phyloP scores from a whole-genome alignment of 2,329 filamentous ascomycete genomes.

The Uncinocarpus reesii region DNA sequence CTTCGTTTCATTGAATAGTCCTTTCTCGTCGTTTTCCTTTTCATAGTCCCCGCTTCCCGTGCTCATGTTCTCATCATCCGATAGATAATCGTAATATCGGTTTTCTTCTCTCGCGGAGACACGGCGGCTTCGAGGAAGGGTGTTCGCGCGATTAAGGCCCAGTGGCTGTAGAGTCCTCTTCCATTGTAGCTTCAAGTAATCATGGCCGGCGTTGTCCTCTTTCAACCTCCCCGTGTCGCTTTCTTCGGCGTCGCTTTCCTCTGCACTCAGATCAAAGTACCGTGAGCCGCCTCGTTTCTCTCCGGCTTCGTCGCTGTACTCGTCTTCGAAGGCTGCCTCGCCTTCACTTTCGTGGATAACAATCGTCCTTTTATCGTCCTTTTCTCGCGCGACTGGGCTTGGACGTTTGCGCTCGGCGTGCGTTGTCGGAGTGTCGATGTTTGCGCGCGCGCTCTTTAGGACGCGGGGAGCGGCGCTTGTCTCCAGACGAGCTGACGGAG shows the following conservation, averaged over 20 bases:
- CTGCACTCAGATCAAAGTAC: slow-evolving; percentile 6
- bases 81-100: slow-evolving; percentile 25
- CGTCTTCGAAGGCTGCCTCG: background rate
- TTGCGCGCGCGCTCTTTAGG: background rate
- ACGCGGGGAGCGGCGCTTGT: background rate
- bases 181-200: slow-evolving; percentile 14
- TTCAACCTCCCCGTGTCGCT: background rate
- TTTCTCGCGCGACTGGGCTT: background rate
- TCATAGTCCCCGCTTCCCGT: slow-evolving; percentile 19
- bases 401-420: background rate
- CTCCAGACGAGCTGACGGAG: background rate
- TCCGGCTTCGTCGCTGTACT: background rate
- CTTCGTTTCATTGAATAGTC: slow-evolving; percentile 11
- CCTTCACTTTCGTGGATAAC: slow-evolving; percentile 1
- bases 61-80: slow-evolving; percentile 24
- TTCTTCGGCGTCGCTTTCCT: slow-evolving; percentile 3
- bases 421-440: background rate
- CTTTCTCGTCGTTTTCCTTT: slow-evolving; percentile 16
- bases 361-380: background rate
- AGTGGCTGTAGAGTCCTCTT: slow-evolving; percentile 21
- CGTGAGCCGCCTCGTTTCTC: background rate
- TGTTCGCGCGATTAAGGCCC: slow-evolving; percentile 27
- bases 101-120: slow-evolving; percentile 20
- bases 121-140: slow-evolving; percentile 25
- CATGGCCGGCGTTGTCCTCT: background rate